Percentiles rank a stretch among this genome's conserved stretches.
Evolutionary conservation across 1,284 basidiomycete genomes (phyloP).

Genomic region (Irpex rosettiformis): DNA sequence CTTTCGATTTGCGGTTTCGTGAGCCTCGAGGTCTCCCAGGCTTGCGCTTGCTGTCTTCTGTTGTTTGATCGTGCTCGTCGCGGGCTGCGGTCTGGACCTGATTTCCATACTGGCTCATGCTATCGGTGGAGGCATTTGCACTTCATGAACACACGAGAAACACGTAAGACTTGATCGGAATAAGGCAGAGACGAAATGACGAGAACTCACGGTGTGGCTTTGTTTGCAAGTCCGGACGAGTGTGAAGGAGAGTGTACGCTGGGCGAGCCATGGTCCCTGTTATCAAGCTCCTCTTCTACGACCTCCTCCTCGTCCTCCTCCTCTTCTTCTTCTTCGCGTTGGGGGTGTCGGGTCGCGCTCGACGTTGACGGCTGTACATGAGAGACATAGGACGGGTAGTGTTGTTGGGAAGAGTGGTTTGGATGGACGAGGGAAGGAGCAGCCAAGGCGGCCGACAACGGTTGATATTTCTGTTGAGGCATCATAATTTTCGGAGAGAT

Average conservation of each 20-base stretch:
- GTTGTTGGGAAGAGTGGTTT: slow-evolving; percentile 24
- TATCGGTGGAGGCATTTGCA: slow-evolving; percentile 19
- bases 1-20: slow-evolving; percentile 57
- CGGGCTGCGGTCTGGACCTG: slow-evolving; percentile 16
- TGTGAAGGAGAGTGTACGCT: slow-evolving; percentile 29
- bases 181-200: not conserved
- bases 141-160: slow-evolving; percentile 1
- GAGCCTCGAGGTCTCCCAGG: slow-evolving; percentile 75
- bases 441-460: slow-evolving; percentile 67
- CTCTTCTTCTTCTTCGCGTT: slow-evolving; percentile 49
- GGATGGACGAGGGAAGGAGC: slow-evolving; percentile 44
- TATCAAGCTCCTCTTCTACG: slow-evolving; percentile 63
- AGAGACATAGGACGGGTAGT: slow-evolving; percentile 25
- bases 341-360: slow-evolving; percentile 23
- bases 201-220: slow-evolving; percentile 29
- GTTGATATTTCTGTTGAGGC: slow-evolving; percentile 78
- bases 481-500: slow-evolving; percentile 36
- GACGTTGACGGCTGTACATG: slow-evolving; percentile 24
- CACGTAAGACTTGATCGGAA: not conserved
- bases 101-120: slow-evolving; percentile 17
- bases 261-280: slow-evolving; percentile 30
- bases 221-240: slow-evolving; percentile 23
- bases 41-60: slow-evolving; percentile 49
- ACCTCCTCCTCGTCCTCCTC: slow-evolving; percentile 67
- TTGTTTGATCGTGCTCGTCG: slow-evolving; percentile 15